Conservation (phyloP, 495 filamentous ascomycete genomes). For the Trichoderma gamsii region DNA sequence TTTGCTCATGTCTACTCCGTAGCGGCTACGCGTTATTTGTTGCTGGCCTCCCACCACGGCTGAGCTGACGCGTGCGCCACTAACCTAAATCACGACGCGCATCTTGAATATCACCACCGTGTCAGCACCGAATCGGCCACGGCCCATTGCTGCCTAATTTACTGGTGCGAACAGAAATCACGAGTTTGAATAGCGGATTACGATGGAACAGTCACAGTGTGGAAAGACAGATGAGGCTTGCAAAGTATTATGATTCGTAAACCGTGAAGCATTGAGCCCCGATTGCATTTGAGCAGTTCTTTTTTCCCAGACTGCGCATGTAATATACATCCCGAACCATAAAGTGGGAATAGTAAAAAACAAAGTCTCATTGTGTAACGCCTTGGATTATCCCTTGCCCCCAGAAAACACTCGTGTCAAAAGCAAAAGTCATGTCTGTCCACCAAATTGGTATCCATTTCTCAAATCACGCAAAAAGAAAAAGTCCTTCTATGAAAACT, state of each 20-base stretch:
- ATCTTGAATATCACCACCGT: too few relatives aligned
- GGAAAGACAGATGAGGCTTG: not conserved
- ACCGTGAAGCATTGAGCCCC: slow-evolving; percentile 1
- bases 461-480: slow-evolving; percentile 17
- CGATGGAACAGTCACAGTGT: not conserved
- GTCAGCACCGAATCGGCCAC: too few relatives aligned
- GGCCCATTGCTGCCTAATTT: too few relatives aligned
- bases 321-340: slow-evolving; percentile 34
- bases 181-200: too few relatives aligned
- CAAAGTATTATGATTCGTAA: not conserved
- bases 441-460: slow-evolving; percentile 16
- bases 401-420: slow-evolving; percentile 24
- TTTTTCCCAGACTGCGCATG: slow-evolving; percentile 9
- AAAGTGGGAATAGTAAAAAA: slow-evolving; percentile 16
- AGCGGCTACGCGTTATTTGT: too few relatives aligned
- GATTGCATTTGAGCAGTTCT: slow-evolving; percentile 13
- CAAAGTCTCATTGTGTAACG: slow-evolving; percentile 21
- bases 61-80: too few relatives aligned
- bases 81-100: too few relatives aligned
- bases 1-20: too few relatives aligned
- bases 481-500: slow-evolving; percentile 18
- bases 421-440: slow-evolving; percentile 29
- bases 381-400: slow-evolving; percentile 18
- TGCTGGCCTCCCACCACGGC: too few relatives aligned
- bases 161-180: too few relatives aligned